These are phyloP conservation scores for Leccinum proliferum DNA, from an alignment of 1,284 basidiomycete species.

Conservation along the genomic window DNA sequence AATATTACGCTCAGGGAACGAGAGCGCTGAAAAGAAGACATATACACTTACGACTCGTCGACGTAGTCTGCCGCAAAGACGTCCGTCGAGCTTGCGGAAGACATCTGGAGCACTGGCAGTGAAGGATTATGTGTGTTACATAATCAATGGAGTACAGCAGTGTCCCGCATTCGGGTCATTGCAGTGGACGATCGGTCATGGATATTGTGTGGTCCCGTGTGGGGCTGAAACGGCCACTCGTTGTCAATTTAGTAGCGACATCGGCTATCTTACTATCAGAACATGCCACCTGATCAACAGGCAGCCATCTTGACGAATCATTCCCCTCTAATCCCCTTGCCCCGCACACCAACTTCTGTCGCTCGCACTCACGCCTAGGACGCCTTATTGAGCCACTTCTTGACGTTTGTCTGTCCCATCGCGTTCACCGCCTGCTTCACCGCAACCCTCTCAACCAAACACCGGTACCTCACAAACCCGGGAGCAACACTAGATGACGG, in stretches of 20 bases:
- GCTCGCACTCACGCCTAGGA: slow-evolving; percentile 7
- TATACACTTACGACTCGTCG: slow-evolving; percentile 59
- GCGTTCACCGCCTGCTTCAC: slow-evolving; percentile 63
- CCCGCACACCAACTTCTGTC: no score
- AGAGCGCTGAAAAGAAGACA: not conserved
- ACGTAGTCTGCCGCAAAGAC: slow-evolving; percentile 51
- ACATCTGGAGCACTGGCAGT: slow-evolving; percentile 14
- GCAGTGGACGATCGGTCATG: not conserved
- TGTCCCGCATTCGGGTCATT: not conserved
- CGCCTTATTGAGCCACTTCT: slow-evolving; percentile 68
- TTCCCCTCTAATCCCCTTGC: no score
- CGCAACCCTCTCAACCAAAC: slow-evolving; percentile 47
- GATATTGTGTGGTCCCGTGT: not conserved
- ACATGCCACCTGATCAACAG: not conserved
- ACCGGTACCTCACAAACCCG: slow-evolving; percentile 67
- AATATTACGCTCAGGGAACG: slow-evolving; percentile 1
- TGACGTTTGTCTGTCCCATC: slow-evolving; percentile 63
- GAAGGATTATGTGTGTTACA: slow-evolving; percentile 14
- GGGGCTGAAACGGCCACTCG: not conserved
- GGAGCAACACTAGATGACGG: slow-evolving; percentile 43
- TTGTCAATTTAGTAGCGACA: not conserved
- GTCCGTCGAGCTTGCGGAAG: slow-evolving; percentile 2
- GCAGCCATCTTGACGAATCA: no score
- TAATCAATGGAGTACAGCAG: slow-evolving; percentile 10
- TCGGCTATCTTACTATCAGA: not conserved